Evolutionary conservation across 805 yeast species (phyloP).

Genomic region (Wickerhamomyces ciferrii): DNA sequence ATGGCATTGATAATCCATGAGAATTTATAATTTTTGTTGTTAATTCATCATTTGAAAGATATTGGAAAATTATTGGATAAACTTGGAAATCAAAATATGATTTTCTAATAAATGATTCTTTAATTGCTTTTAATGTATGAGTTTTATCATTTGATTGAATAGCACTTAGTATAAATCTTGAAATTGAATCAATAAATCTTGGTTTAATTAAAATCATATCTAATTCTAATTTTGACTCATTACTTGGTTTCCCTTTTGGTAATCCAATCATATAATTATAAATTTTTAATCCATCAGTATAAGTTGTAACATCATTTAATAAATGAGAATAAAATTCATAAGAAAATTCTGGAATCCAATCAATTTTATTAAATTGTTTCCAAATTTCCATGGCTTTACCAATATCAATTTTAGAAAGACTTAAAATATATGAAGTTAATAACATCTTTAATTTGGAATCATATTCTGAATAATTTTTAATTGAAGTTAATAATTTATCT

Average conservation of each 20-base stretch:
- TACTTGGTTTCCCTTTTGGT: constrained; percentile 13
- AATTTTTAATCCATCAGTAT: constrained; percentile 26
- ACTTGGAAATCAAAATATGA: constrained; percentile 23
- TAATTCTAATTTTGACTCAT: constrained; percentile 2
- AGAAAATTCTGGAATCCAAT: constrained; percentile 36
- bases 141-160: constrained; percentile 19
- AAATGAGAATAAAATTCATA: constrained; percentile 30
- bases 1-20: constrained; percentile 13
- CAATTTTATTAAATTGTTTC: constrained; percentile 29
- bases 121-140: constrained; percentile 29
- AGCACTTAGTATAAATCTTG: constrained; percentile 12
- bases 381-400: constrained; percentile 30
- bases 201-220: constrained; percentile 15
- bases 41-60: constrained; percentile 25
- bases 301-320: constrained; percentile 26
- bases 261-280: constrained; percentile 33
- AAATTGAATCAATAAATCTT: constrained; percentile 10
- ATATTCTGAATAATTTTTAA: constrained; percentile 29
- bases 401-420: constrained; percentile 29
- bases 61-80: constrained; percentile 29
- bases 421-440: constrained; percentile 37
- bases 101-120: constrained; percentile 33
- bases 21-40: constrained; percentile 10
- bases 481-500: constrained; percentile 46
- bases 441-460: constrained; percentile 32